Conservation (phyloP, 192 early-diverging fungal genomes). For the Entomortierella beljakovae region DNA sequence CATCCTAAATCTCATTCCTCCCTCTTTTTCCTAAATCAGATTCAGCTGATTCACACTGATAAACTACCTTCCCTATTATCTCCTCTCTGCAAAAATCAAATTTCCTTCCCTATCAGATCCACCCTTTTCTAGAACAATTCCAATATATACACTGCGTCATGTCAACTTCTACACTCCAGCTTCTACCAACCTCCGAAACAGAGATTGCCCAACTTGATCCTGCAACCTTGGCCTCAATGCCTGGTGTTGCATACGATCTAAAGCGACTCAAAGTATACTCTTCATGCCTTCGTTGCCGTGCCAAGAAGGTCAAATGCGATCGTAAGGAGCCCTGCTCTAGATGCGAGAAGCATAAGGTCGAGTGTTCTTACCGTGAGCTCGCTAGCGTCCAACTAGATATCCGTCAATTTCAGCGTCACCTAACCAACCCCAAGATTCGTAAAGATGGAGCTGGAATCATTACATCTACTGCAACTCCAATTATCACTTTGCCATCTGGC, state of each 20-base stretch:
- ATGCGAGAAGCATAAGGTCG: slow-evolving; percentile 48
- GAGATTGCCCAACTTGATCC: slow-evolving; percentile 50
- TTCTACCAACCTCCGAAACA: slow-evolving; percentile 27
- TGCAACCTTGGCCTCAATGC: slow-evolving; percentile 44
- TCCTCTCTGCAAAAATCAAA: not conserved
- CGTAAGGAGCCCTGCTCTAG: slow-evolving; percentile 53
- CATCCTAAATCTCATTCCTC: slow-evolving; percentile 13
- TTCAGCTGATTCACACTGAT: slow-evolving; percentile 9
- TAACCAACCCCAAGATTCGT: slow-evolving; percentile 45
- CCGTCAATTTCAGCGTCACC: slow-evolving; percentile 48
- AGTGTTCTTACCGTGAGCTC: slow-evolving; percentile 52
- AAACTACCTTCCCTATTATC: not conserved
- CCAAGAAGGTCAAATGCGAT: slow-evolving; percentile 55
- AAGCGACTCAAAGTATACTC: slow-evolving; percentile 54
- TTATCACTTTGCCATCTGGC: slow-evolving; percentile 46
- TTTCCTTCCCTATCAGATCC: not conserved
- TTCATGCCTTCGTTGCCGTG: slow-evolving; percentile 49
- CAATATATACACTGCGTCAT: slow-evolving; percentile 5
- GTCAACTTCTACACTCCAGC: slow-evolving; percentile 47
- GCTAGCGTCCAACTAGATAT: slow-evolving; percentile 50
- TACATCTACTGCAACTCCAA: slow-evolving; percentile 49
- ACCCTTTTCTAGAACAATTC: not conserved
- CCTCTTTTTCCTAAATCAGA: not conserved
- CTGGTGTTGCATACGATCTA: slow-evolving; percentile 50
- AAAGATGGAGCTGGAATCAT: slow-evolving; percentile 54